These are phyloP conservation scores for Sporopachydermia lactativora DNA, from an alignment of 805 yeast genomes.

Conservation along the genomic window DNA sequence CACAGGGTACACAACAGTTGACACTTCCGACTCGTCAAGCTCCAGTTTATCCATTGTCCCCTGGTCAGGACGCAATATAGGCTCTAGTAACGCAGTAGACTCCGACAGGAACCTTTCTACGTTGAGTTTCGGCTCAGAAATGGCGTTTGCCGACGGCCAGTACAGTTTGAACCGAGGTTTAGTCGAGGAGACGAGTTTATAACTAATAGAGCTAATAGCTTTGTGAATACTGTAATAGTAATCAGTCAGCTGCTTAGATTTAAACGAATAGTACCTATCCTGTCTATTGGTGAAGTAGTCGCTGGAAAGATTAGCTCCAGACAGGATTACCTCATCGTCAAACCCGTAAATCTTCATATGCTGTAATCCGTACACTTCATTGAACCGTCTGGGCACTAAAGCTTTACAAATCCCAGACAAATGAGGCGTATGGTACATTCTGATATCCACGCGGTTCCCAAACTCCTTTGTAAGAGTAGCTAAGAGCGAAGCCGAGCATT, in stretches of 20 bases:
- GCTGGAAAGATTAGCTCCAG: slow-evolving; percentile 83
- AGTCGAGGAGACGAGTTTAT: slow-evolving; percentile 35
- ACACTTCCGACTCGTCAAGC: slow-evolving; percentile 19
- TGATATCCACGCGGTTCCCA: slow-evolving; percentile 58
- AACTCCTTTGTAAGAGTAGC: slow-evolving; percentile 49
- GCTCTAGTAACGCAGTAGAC: slow-evolving; percentile 40
- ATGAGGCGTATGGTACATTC: slow-evolving; percentile 86
- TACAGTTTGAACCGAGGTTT: slow-evolving; percentile 36
- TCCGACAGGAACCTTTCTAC: slow-evolving; percentile 36
- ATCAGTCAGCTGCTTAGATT: slow-evolving; percentile 40
- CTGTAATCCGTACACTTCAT: slow-evolving; percentile 86
- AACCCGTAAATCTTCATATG: slow-evolving; percentile 97
- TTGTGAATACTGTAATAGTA: slow-evolving; percentile 63
- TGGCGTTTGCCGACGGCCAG: slow-evolving; percentile 60
- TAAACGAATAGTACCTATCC: slow-evolving; percentile 76
- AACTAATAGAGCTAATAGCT: slow-evolving; percentile 58
- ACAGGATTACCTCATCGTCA: slow-evolving; percentile 75
- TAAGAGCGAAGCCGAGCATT: slow-evolving; percentile 64
- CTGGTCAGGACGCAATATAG: slow-evolving; percentile 34
- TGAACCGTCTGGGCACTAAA: slow-evolving; percentile 67
- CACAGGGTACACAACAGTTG: slow-evolving; percentile 73
- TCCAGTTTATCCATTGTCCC: slow-evolving; percentile 12
- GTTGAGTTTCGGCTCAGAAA: slow-evolving; percentile 54
- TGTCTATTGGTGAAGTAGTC: slow-evolving; percentile 94
- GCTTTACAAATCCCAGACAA: slow-evolving; percentile 50